Evolutionary conservation across 495 filamentous ascomycete species (phyloP).

Genomic region (Viridothelium virens): DNA sequence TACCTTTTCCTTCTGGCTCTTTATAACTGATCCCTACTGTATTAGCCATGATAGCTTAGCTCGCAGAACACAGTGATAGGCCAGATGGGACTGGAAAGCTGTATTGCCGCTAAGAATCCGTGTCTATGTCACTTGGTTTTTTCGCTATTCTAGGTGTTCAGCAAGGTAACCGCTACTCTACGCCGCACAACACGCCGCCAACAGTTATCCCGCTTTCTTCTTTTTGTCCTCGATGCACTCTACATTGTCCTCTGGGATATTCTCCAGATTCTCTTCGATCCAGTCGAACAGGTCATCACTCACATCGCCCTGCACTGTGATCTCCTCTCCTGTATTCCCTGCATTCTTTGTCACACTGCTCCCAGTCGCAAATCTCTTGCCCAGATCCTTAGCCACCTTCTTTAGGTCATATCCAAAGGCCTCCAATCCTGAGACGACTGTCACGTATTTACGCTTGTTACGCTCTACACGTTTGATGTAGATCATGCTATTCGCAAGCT

Average conservation of each 20-base stretch:
- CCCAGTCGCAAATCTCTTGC: constrained; percentile 90
- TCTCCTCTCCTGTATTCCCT: constrained; percentile 75
- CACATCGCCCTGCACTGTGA: constrained; percentile 95
- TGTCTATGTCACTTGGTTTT: too few relatives aligned
- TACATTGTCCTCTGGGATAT: constrained; percentile 87
- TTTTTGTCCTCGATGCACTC: constrained; percentile 92
- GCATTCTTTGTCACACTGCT: constrained; percentile 83
- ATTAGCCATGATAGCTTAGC: too few relatives aligned
- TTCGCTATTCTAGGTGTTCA: too few relatives aligned
- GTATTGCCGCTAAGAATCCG: too few relatives aligned
- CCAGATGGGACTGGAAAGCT: too few relatives aligned
- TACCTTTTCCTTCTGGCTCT: too few relatives aligned
- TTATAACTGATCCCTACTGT: too few relatives aligned
- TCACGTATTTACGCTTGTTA: constrained; percentile 95
- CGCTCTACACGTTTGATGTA: constrained; percentile 94
- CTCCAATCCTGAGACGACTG: constrained; percentile 80
- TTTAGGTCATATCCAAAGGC: constrained; percentile 87
- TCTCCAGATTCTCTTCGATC: constrained; percentile 71
- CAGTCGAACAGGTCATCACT: constrained; percentile 92
- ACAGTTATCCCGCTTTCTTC: constrained; percentile 50
- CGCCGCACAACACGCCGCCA: too few relatives aligned
- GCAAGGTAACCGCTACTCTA: too few relatives aligned
- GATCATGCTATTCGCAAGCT: constrained; percentile 69
- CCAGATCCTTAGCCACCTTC: constrained; percentile 81
- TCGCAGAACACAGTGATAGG: too few relatives aligned